phyloP scores from a whole-genome alignment of 2,329 filamentous ascomycete genomes.

The Phialemoniopsis sp. region DNA sequence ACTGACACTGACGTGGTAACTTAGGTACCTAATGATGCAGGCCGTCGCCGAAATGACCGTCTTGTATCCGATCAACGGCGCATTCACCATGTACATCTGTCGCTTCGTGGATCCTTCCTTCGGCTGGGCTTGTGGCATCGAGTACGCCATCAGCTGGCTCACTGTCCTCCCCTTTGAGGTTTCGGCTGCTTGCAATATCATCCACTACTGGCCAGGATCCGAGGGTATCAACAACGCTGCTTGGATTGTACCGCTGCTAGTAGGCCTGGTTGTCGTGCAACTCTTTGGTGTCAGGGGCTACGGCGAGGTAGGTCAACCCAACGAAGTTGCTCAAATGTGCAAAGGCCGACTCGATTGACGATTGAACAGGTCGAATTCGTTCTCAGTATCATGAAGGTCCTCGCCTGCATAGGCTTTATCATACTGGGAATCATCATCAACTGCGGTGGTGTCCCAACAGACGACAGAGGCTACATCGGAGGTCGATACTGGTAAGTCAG shows the following conservation, averaged over 20 bases:
- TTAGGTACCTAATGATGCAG: slow-evolving; percentile 8
- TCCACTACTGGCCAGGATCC: slow-evolving; percentile 35
- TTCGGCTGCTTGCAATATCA: slow-evolving; percentile 38
- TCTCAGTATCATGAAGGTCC: slow-evolving; percentile 51
- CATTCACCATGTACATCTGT: slow-evolving; percentile 11
- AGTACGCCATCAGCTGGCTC: slow-evolving; percentile 5
- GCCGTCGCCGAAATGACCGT: slow-evolving; percentile 11
- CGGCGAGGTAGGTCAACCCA: slow-evolving; percentile 30
- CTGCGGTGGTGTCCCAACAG: slow-evolving; percentile 40
- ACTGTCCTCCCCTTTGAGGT: slow-evolving; percentile 28
- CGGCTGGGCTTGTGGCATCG: slow-evolving; percentile 4
- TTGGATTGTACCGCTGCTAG: slow-evolving; percentile 48
- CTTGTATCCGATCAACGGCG: slow-evolving; percentile 10
- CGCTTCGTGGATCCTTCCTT: slow-evolving; percentile 12
- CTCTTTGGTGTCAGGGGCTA: slow-evolving; percentile 48
- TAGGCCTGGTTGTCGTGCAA: slow-evolving; percentile 40
- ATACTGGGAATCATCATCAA: slow-evolving; percentile 55
- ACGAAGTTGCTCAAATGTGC: too few species aligned
- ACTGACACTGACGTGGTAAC: neutral
- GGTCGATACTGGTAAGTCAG: slow-evolving; percentile 22
- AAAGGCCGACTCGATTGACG: too few species aligned
- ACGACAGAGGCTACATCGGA: slow-evolving; percentile 51
- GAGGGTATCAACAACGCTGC: slow-evolving; percentile 17
- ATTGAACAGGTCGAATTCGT: slow-evolving; percentile 40
- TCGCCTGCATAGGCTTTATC: slow-evolving; percentile 55